Evolutionary conservation across 2,329 filamentous ascomycete species (phyloP), one percentile per base, ranked within the genome.

Genomic region (Calcarisporium arbuscula): DNA sequence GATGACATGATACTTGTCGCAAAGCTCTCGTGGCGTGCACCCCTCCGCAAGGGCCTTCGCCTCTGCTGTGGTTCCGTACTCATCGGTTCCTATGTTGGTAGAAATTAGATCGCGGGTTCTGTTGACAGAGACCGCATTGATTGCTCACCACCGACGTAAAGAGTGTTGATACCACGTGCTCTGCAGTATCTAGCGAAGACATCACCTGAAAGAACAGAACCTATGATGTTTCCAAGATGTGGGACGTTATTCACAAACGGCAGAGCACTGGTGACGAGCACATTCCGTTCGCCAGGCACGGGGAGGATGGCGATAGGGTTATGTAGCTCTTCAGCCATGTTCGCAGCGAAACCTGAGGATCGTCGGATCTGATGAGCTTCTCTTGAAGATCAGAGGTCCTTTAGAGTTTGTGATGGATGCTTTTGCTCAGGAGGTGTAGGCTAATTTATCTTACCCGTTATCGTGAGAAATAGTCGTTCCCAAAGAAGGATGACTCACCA

Each of bases 61-160:
- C 64, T 95, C 90, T 20, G 89, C 95, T 16, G 90, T 89, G 10
- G 90, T 96, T 38, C 90, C 90, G 60, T 95, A 96, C 64, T 96
- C 86, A 65, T 95, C 90, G 15, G 39, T 44, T 19, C n/a, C n/a
- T 32, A 8, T n/a, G 10, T 18, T 6, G 20, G 6, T 19, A 18
- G 16, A n/a, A 23, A 19, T 12, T n/a, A 6, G 15, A 14, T n/a
- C 16, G 5, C 12, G 11, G 28, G 10, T 20, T 30, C 15, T 10
- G 39, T 50, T 34, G 46, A 56, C 53, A n/a, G 62, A 64, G 38
- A n/a, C n/a, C n/a, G n/a, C n/a, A n/a, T n/a, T n/a, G n/a, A n/a
- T n/a, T n/a, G n/a, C n/a, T n/a, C n/a, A n/a, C 88, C 88, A 61
- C 89, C 94, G 47, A 95, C 72, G 59, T 80, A 95, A 32, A 95